Base-by-base conservation (phyloP, 2,329 filamentous ascomycete species). In the Gnomoniopsis smithogilvyi region DNA sequence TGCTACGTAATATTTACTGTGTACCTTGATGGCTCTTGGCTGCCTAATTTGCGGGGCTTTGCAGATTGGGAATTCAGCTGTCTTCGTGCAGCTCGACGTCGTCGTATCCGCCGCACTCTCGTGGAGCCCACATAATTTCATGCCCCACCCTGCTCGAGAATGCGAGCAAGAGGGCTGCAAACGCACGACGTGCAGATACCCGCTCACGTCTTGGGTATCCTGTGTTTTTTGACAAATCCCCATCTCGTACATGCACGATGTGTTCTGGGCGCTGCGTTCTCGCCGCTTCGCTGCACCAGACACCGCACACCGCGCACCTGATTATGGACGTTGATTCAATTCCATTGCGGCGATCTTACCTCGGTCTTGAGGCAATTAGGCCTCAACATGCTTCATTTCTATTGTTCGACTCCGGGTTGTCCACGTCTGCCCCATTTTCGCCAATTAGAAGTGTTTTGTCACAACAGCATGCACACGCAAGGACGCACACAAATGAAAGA, bases 81-180 rank as follows among this genome's bases (percentile, higher is more conserved):
- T 17, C 26, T 17, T 48, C 26, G 54, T 57, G 58, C 54, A 60
- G 49, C 59, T 46, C 26, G 46, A 57, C 53, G 60, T 62, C 60
- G 56, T 47, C 60, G 51, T 51, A 60, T 47, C 46, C 26, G 48
- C 46, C n/a, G 22, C 26, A 30, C 8, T 30, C 26, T 30, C 26
- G 26, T 30, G 26, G 26, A 30, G 26, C 26, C 26, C 26, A 30
- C 26, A 30, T 8, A 30, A 8, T 8, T 30, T 30, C 4, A 30
- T 30, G 26, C 26, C 26, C 26, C 26, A 30, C 26, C 8, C 26
- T n/a, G n/a, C 26, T 30, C 26, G 26, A 30, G 8, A 30, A 4
- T 30, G 26, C 8, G 43, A 12, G 24, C 24, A 26, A 24, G 30
- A 45, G 52, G 47, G 30, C 45, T 24, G 41, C 51, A 54, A 33